A percentile compares a stretch with the other conserved stretches of the same genome.
These are phyloP conservation scores for Fusarium robinianum DNA, from an alignment of 2,329 filamentous ascomycete genomes.

Conservation along the genomic window DNA sequence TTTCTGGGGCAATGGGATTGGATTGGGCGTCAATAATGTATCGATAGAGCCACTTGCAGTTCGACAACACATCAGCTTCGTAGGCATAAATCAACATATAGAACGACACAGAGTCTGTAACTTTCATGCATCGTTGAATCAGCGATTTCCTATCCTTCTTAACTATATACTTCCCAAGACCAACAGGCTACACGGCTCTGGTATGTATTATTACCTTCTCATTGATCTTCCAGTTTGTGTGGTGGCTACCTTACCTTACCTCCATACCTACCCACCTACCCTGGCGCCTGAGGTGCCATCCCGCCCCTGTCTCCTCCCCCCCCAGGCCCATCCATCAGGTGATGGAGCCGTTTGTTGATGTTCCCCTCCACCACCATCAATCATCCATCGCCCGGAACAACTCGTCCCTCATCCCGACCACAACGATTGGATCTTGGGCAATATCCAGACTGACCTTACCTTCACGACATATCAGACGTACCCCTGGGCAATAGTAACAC, in stretches of 20 bases:
- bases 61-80: constrained; percentile 33
- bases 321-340: constrained; percentile 37
- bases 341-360: constrained; percentile 37
- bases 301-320: constrained; percentile 19
- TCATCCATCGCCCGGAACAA: too few species aligned
- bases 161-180: too few species aligned
- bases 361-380: constrained; percentile 36
- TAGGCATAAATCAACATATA: constrained; percentile 6
- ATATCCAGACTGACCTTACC: too few species aligned
- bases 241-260: constrained; percentile 4
- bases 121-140: too few species aligned
- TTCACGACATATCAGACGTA: too few species aligned
- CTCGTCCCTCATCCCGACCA: constrained; percentile 28
- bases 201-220: too few species aligned
- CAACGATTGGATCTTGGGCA: too few species aligned
- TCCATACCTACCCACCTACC: too few species aligned
- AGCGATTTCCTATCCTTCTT: too few species aligned
- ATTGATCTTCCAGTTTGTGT: too few species aligned
- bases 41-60: constrained; percentile 14
- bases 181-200: too few species aligned
- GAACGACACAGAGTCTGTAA: too few species aligned
- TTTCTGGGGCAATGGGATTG: constrained; percentile 38
- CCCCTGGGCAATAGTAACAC: constrained; percentile 21
- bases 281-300: constrained; percentile 22
- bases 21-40: constrained; percentile 37